Base-by-base conservation (phyloP, 2,329 filamentous ascomycete species). In the Chaetomiaceae sp. region DNA sequence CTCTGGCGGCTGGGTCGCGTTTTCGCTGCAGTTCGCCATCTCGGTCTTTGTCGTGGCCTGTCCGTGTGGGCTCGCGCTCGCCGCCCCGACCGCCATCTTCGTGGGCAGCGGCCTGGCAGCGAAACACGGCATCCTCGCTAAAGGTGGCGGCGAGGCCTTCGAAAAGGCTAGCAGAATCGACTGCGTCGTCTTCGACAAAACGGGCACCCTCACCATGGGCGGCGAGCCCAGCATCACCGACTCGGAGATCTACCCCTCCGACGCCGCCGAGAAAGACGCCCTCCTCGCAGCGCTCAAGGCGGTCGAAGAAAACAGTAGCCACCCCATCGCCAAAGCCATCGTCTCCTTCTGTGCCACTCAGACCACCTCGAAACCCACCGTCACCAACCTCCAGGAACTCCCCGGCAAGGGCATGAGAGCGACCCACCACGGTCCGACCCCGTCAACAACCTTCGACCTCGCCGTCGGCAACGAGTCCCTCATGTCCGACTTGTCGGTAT, bases 111-210 rank as follows among this genome's bases (percentile, higher is more conserved):
- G 89, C 1, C 73, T 94, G 17, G 89, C 89, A 2, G 89, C 89
- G 6, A 85, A 87, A 66, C 73, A 89, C 63, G 89, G 89, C 1
- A 90, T 95, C 51, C 75, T 95, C 1, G 89, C 88, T 61, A 90
- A 91, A 69, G 89, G 89, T 20, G 89, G 89, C 20, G 89, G 89
- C 31, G 88, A 91, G 66, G 89, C 89, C 0, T 92, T 94, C 65
- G 88, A 92, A 67, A 89, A 90, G 71, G 89, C 89, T 4, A 91
- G 87, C 66, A 81, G 80, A 11, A 77, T 91, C 40, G 84, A 90
- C 66, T 86, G 85, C 48, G 84, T 94, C 36, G 87, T 94, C 1
- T 94, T 95, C 66, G 89, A 95, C 76, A 94, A 95, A 75, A 95
- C 89, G 0, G 89, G 89, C 1, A 95, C 89, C 0, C 72, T 95